Evolutionary conservation across 176 grass and related monocot species (phyloP), one percentile per base, ranked within the genome.

Genomic region (Phyllostachys edulis): DNA sequence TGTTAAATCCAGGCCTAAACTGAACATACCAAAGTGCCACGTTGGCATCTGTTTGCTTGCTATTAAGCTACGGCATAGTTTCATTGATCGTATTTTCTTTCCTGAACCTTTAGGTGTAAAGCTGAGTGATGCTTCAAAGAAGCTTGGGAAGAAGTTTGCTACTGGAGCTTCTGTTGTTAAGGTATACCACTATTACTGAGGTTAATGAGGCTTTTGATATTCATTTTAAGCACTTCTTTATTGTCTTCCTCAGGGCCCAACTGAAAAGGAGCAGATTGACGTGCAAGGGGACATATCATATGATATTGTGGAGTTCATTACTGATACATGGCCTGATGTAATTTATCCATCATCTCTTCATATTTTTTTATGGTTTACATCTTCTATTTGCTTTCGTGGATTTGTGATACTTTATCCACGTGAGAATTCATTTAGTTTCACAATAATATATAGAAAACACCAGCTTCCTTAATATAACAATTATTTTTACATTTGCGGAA

Each of bases 231-330:
- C 14, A 14, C 24, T 73, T 11, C 42, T 57, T 21, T 72, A 36
- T 27, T 81, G 3, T 77, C 23, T 61, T 84, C 65, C 34, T 74
- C 76, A 99, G 97, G 97, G 97, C 17, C 91, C 93, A 67, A 99
- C 97, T 81, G 97, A 99, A 54, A 99, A 99, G 90, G 97, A 99
- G 86, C 97, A 99, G 79, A 92, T 99, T 86, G 97, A 99, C 36
- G 97, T 99, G 36, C 97, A 99, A 96, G 97, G 97, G 52, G 93
- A 99, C 81, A 99, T 99, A 86, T 88, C 97, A 82, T 99, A 99
- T 86, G 97, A 99, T 55, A 87, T 96, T 38, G 93, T 96, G 75
- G 93, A 96, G 63, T 99, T 92, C 84, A 86, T 99, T 87, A 99
- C 97, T 55, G 97, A 96, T 68, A 99, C 97, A 71, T 99, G 97